Evolutionary conservation across 2,329 filamentous ascomycete species (phyloP), one percentile per base, ranked within the genome.

Genomic region (Aspergillus felis): DNA sequence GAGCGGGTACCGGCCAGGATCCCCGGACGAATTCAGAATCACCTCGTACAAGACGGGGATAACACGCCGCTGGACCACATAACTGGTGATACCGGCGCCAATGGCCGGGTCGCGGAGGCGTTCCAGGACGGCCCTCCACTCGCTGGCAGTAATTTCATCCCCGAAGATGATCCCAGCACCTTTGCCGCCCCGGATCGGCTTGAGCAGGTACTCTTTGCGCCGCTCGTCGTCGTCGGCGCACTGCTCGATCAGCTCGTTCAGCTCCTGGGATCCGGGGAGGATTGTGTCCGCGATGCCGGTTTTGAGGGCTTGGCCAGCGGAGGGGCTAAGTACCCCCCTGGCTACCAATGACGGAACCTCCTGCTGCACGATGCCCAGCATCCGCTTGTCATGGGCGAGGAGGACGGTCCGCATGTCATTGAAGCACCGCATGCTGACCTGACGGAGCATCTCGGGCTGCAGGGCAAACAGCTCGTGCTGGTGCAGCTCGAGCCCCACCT

Each of bases 321-420:
- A 24, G 3, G 35, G 6, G 7, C 56, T 57, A 2, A 72, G 44
- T 0, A 69, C 49, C 0, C 63, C 56, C 20, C 60, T 44, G 3
- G 41, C 22, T 4, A 68, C 62, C 8, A 74, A 38, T 12, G n/a
- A 27, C 3, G 50, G 28, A 2, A 63, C 28, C 12, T 67, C 61
- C 53, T 75, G 59, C n/a, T 64, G 54, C 27, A 74, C 60, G 38
- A 77, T 60, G 4, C 73, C 67, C 3, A 74, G 59, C 61, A 74
- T 69, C 32, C 71, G 38, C 58, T 73, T 74, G 42, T 74, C 71
- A 42, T 73, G 71, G 3, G 66, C 63, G 1, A 74, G 61, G 6
- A 71, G 57, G 0, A 73, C 61, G 1, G 66, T 69, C 12, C 71
- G 66, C 51, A 74, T 62, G 41, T 74, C 70, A 47, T 74, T 73